Percentiles rank a stretch among this genome's conserved stretches.
Conservation (phyloP, 768 basidiomycete genomes). For the Auriscalpium vulgare region DNA sequence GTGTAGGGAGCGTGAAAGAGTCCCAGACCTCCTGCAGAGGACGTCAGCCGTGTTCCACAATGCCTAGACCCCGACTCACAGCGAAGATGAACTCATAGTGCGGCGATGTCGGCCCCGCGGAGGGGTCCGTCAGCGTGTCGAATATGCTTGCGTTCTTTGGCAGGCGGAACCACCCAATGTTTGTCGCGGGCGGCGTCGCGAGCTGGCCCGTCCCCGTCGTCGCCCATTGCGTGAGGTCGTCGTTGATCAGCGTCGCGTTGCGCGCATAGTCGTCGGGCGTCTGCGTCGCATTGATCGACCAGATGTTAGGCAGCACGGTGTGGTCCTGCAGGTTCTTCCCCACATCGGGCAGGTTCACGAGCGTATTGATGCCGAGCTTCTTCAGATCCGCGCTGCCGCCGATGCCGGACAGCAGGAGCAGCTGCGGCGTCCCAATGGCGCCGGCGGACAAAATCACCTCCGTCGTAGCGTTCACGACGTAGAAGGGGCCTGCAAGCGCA, state of each 20-base stretch:
- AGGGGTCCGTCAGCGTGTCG: slow-evolving; percentile 6
- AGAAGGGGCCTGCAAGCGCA: background rate
- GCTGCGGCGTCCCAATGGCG: background rate
- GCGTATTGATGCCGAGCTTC: slow-evolving; percentile 19
- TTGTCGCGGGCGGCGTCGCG: background rate
- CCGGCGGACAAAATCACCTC: slow-evolving; percentile 4
- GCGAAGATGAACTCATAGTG: slow-evolving; percentile 10
- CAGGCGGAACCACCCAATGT: slow-evolving; percentile 6
- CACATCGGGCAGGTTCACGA: slow-evolving; percentile 28
- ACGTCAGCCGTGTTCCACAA: background rate
- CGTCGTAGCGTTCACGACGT: background rate
- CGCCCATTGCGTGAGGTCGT: slow-evolving; percentile 6
- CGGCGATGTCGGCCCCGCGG: slow-evolving; percentile 10
- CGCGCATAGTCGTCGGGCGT: slow-evolving; percentile 4
- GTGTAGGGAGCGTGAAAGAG: slow-evolving; percentile 3
- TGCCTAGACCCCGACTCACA: background rate
- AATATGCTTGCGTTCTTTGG: slow-evolving; percentile 6
- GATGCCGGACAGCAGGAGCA: slow-evolving; percentile 27
- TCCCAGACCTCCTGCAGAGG: slow-evolving; percentile 1
- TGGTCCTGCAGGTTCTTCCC: slow-evolving; percentile 31
- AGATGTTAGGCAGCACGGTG: background rate
- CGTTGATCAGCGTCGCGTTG: slow-evolving; percentile 5
- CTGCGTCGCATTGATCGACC: slow-evolving; percentile 2
- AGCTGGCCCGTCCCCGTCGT: slow-evolving; percentile 4
- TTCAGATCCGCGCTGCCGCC: slow-evolving; percentile 22